A percentile compares a stretch with the other conserved stretches of the same genome.
phyloP scores from a whole-genome alignment of 352 stramenopile genomes.

The Phytophthora pistaciae region DNA sequence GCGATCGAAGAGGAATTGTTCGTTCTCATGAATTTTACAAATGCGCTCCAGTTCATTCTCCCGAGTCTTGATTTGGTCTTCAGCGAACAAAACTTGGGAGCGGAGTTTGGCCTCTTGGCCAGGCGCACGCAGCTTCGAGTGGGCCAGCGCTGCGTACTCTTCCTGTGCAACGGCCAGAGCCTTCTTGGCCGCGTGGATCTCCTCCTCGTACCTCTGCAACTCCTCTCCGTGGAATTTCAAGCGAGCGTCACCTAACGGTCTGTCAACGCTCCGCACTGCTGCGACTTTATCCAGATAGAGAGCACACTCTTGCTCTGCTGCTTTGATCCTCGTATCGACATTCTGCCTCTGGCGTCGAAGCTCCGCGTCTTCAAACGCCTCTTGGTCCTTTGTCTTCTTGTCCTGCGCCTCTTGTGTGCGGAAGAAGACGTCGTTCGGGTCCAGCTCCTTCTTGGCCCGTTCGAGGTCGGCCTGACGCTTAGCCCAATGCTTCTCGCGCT shows the following conservation, averaged over 20 bases:
- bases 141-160: constrained; percentile 73
- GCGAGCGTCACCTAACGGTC: constrained; percentile 56
- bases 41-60: constrained; percentile 69
- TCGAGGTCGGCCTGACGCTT: constrained; percentile 73
- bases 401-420: constrained; percentile 69
- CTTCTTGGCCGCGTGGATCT: constrained; percentile 60
- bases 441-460: constrained; percentile 73
- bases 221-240: constrained; percentile 75
- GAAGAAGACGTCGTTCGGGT: constrained; percentile 86
- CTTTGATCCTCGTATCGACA: constrained; percentile 52
- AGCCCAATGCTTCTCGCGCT: constrained; percentile 69
- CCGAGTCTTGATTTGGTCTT: constrained; percentile 73
- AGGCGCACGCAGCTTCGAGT: constrained; percentile 51
- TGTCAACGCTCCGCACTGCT: constrained; percentile 48
- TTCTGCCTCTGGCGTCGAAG: constrained; percentile 50
- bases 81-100: constrained; percentile 74
- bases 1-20: constrained; percentile 78
- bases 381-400: constrained; percentile 60
- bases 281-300: constrained; percentile 44
- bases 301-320: constrained; percentile 50
- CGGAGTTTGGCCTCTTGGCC: constrained; percentile 65
- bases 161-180: constrained; percentile 61
- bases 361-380: constrained; percentile 67
- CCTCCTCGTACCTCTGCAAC: constrained; percentile 49
- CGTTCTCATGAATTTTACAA: constrained; percentile 65